Conservation (phyloP, 257 asterid genomes). For the Striga asiatica region DNA sequence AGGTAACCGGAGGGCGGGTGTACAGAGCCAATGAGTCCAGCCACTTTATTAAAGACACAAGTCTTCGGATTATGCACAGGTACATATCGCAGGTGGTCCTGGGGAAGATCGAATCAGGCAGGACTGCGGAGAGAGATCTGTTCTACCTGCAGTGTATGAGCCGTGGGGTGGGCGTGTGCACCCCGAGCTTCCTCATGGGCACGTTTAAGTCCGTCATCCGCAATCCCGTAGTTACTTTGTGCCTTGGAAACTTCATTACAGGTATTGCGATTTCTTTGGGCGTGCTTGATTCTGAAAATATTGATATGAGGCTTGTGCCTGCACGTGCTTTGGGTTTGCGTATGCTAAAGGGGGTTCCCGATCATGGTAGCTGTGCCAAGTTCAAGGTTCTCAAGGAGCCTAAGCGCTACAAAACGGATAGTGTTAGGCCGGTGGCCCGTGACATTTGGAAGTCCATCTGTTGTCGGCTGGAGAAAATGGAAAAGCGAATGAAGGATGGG, state of each 20-base stretch:
- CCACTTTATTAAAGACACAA: not conserved
- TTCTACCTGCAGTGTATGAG: not conserved
- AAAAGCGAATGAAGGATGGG: not conserved
- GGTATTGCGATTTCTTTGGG: not conserved
- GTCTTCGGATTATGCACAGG: not conserved
- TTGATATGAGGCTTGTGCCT: not conserved
- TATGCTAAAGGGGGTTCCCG: not conserved
- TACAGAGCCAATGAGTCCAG: too few relatives aligned
- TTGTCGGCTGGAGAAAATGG: not conserved
- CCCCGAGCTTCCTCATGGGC: not conserved
- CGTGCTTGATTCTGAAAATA: not conserved
- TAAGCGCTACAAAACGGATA: too few relatives aligned
- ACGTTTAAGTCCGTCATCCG: not conserved
- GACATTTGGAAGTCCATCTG: not conserved
- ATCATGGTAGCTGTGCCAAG: too few relatives aligned
- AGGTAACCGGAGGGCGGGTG: too few relatives aligned
- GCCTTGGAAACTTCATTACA: not conserved
- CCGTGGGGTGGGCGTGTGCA: not conserved
- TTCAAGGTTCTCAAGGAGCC: too few relatives aligned
- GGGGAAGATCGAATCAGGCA: not conserved
- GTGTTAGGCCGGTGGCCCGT: not conserved
- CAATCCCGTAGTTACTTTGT: not conserved
- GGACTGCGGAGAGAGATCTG: not conserved
- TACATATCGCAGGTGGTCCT: not conserved
- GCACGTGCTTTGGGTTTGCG: not conserved